A percentile compares a stretch with the other conserved stretches of the same genome.
Conservation (phyloP, 2,329 filamentous ascomycete species). For the Penicillium sclerotiorum region DNA sequence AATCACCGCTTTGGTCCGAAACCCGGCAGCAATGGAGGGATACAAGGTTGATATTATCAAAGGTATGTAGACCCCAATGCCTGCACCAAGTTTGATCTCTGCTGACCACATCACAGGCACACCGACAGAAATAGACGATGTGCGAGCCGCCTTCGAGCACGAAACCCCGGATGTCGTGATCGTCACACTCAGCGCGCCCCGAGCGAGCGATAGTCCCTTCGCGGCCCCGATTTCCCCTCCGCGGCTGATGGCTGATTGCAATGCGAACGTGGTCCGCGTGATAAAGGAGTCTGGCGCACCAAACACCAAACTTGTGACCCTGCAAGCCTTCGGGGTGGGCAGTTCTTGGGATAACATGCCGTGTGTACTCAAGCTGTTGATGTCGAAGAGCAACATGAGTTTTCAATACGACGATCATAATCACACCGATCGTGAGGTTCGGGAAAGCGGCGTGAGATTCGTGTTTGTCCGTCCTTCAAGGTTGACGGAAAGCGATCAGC, state of each 20-base stretch:
- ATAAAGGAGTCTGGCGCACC: constrained; percentile 41
- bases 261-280: constrained; percentile 39
- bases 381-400: constrained; percentile 52
- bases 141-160: constrained; percentile 20
- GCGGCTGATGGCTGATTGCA: constrained; percentile 52
- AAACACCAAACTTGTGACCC: constrained; percentile 54
- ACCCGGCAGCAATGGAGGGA: constrained; percentile 26
- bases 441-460: constrained; percentile 38
- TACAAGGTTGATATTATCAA: constrained; percentile 23
- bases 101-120: constrained; percentile 16
- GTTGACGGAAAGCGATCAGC: constrained; percentile 44
- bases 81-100: not conserved
- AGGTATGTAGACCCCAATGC: constrained; percentile 12
- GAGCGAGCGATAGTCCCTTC: constrained; percentile 53
- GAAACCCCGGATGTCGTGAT: constrained; percentile 44
- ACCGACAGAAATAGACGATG: constrained; percentile 23
- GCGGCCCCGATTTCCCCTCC: constrained; percentile 47
- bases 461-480: constrained; percentile 52
- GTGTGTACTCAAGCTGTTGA: constrained; percentile 47
- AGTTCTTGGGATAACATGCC: constrained; percentile 48
- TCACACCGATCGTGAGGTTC: constrained; percentile 48
- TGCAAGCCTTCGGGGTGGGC: constrained; percentile 56
- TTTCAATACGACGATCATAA: constrained; percentile 54
- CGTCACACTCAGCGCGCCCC: constrained; percentile 53
- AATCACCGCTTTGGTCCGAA: constrained; percentile 45